Evolutionary conservation across 179 eudicot genomes (phyloP).

Genomic region (Beta corolliflora): DNA sequence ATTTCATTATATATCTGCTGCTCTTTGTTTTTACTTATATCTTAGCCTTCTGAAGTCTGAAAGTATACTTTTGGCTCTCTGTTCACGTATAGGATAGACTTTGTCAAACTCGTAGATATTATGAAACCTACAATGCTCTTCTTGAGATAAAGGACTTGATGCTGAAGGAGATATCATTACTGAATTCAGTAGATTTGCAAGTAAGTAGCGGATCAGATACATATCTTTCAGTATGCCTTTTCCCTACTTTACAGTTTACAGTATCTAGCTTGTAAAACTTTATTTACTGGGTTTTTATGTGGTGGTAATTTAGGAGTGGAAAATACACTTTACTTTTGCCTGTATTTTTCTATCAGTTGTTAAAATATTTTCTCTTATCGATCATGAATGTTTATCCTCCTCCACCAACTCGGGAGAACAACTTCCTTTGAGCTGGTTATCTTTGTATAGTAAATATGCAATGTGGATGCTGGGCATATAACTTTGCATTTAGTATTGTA

Average conservation of each 20-base stretch:
- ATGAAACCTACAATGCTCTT: conserved; percentile 70
- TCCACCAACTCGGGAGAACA: too few species aligned
- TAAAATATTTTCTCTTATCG: too few species aligned
- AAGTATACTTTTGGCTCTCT: not conserved
- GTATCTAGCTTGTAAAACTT: not conserved
- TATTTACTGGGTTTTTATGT: not conserved
- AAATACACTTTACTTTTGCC: not conserved
- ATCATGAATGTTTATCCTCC: too few species aligned
- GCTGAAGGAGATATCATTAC: conserved; percentile 74
- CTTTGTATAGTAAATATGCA: too few species aligned
- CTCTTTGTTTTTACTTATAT: not conserved
- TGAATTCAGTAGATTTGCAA: conserved; percentile 71
- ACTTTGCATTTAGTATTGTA: too few species aligned
- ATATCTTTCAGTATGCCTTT: not conserved
- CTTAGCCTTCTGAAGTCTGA: conserved; percentile 3
- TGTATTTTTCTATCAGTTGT: not conserved
- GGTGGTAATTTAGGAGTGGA: not conserved
- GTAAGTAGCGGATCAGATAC: conserved; percentile 29
- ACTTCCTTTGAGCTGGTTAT: too few species aligned
- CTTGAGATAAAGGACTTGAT: conserved; percentile 73
- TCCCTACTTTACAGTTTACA: not conserved
- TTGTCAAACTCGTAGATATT: conserved; percentile 59
- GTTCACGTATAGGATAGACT: conserved; percentile 50
- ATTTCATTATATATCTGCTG: conserved; percentile 7
- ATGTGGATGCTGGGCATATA: too few species aligned